phyloP scores from a whole-genome alignment of 192 early-diverging fungal species.

The Coemansia sp. region DNA sequence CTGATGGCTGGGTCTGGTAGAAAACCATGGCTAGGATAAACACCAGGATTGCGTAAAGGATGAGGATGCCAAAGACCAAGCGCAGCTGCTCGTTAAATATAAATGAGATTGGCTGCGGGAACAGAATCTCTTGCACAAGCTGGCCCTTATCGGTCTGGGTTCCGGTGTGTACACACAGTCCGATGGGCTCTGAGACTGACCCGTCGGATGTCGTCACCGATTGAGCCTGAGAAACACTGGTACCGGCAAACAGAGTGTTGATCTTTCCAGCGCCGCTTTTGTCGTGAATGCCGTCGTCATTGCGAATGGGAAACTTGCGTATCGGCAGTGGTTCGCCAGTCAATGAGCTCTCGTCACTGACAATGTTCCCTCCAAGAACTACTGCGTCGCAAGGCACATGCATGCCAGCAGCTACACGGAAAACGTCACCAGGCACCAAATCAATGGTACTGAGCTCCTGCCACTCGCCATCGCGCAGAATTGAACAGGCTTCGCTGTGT shows the following conservation, averaged over 20 bases:
- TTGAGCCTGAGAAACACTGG: constrained; percentile 56
- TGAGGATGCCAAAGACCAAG: constrained; percentile 55
- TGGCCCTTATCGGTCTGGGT: constrained; percentile 59
- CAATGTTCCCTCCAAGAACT: constrained; percentile 61
- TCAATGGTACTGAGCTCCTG: constrained; percentile 49
- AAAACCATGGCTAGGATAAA: constrained; percentile 40
- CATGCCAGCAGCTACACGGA: constrained; percentile 41
- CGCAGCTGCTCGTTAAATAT: constrained; percentile 64
- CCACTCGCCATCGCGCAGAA: constrained; percentile 63
- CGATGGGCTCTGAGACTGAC: constrained; percentile 40
- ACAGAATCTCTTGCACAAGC: constrained; percentile 61
- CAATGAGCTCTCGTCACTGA: constrained; percentile 68
- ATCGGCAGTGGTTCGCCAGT: constrained; percentile 75
- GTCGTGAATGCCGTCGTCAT: constrained; percentile 53
- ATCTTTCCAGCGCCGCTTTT: constrained; percentile 49
- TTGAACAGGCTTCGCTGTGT: constrained; percentile 35
- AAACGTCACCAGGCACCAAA: constrained; percentile 63
- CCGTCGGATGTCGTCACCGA: constrained; percentile 20
- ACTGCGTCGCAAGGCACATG: constrained; percentile 64
- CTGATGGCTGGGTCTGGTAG: constrained; percentile 52
- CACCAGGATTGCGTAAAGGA: constrained; percentile 54
- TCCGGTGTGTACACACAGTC: constrained; percentile 23
- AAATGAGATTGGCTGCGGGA: constrained; percentile 58
- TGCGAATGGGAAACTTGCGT: constrained; percentile 65
- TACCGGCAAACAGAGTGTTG: constrained; percentile 67